Conservation (phyloP, 1,284 basidiomycete genomes). For the Lentinula novae-zelandiae region DNA sequence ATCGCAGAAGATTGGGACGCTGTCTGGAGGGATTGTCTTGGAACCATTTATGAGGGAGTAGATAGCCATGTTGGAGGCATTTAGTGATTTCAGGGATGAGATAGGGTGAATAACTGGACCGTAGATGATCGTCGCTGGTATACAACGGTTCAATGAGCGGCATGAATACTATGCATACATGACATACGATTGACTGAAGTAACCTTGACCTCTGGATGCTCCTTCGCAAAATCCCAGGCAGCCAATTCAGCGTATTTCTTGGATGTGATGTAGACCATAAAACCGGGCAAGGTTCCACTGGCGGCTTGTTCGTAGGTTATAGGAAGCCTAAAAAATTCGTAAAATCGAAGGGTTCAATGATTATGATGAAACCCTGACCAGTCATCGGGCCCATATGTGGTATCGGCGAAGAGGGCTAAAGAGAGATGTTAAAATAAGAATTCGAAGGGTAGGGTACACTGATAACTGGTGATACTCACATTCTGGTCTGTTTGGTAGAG, state of each 20-base stretch:
- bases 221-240: conserved; percentile 31
- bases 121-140: not conserved
- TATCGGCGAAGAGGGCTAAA: not conserved
- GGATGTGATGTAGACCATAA: conserved; percentile 29
- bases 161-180: not conserved
- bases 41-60: not conserved
- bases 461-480: conserved; percentile 16
- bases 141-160: not conserved
- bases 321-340: conserved; percentile 13
- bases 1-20: not conserved
- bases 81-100: conserved; percentile 1
- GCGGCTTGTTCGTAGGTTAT: conserved; percentile 5
- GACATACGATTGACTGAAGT: conserved; percentile 22
- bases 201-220: conserved; percentile 31
- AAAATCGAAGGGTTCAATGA: not conserved
- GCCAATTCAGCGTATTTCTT: conserved; percentile 34
- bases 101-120: not conserved
- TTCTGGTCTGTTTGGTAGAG: conserved; percentile 10
- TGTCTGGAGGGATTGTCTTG: not conserved
- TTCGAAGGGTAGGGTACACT: not conserved
- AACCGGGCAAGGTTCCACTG: conserved; percentile 14
- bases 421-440: not conserved
- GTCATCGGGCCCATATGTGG: not conserved
- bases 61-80: not conserved
- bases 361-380: conserved; percentile 10